Base-by-base conservation (phyloP, 352 stramenopile species). In the Aphanomyces invadans region DNA sequence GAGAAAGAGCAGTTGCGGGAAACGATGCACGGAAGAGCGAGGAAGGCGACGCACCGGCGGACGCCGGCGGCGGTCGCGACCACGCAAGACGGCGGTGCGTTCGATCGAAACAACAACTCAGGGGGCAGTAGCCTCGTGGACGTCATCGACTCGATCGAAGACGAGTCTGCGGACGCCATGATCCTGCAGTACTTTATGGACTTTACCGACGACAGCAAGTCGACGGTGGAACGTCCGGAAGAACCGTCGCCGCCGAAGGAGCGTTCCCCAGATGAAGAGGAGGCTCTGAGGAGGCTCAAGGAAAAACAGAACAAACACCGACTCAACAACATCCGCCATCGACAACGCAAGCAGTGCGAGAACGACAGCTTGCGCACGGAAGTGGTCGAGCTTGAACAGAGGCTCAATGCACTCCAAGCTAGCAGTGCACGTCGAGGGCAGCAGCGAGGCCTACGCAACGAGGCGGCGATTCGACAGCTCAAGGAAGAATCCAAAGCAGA, bases 261-360 rank as follows among this genome's bases (percentile, higher is more conserved):
- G 2, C 9, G 9, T 25, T 9, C 12, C 10, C 5, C 12, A n/a
- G 36, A 33, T n/a, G 49, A 57, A 21, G 49, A 57, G 19, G 49
- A 21, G 10, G 19, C 49, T 5, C 25, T 57, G 25, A 21, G 29
- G 29, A 29, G 29, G 49, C 49, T 57, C 25, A 57, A 36, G 29
- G 49, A 57, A n/a, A 32, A 38, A 32, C 49, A 57, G 29, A 57
- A 57, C 29, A 57, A 57, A 11, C 60, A 67, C 23, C 60, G 60
- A 1, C 21, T 67, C 15, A 67, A 67, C 45, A 67, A 67, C 38
- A 67, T 67, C 49, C 60, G 60, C 45, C 60, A 67, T 26, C 60
- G 60, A 36, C 45, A 67, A 28, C 45, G 60, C 28, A 67, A 67
- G 36, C 60, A 67, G 33, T 44, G 42, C 21, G 60, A 67, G 21